Conservation (phyloP, 2,329 filamentous ascomycete genomes). For the Nigrospora osmanthi region DNA sequence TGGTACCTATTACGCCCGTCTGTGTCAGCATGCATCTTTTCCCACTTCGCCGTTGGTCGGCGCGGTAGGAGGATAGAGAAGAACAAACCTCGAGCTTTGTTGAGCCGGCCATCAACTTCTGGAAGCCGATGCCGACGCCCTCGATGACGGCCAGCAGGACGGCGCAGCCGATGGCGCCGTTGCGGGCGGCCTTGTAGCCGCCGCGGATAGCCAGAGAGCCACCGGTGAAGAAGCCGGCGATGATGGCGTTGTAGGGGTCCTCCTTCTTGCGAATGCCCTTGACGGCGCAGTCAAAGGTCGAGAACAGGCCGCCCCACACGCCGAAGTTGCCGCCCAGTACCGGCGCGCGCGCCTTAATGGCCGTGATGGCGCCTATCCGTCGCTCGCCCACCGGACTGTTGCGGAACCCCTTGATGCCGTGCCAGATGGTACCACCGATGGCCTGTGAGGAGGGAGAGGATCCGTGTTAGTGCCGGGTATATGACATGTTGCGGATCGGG, state of each 20-base stretch:
- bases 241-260: constrained; percentile 96
- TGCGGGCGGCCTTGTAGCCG: constrained; percentile 83
- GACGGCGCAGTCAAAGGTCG: constrained; percentile 91
- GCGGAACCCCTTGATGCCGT: constrained; percentile 90
- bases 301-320: constrained; percentile 94
- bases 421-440: constrained; percentile 82
- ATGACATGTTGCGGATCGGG: not conserved
- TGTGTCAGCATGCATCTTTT: too few species aligned
- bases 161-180: constrained; percentile 93
- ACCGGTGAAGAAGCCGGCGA: constrained; percentile 93
- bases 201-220: constrained; percentile 87
- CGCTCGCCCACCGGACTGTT: constrained; percentile 90
- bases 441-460: constrained; percentile 35
- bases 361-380: constrained; percentile 90
- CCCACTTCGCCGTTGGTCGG: too few species aligned
- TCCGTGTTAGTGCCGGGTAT: not conserved
- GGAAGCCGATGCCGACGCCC: constrained; percentile 92
- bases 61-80: too few species aligned
- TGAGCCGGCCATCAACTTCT: constrained; percentile 86
- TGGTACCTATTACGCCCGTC: constrained; percentile 13
- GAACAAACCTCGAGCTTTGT: constrained; percentile 68
- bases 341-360: constrained; percentile 93
- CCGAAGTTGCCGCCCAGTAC: constrained; percentile 97
- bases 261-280: constrained; percentile 95
- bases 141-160: constrained; percentile 93